Base-by-base conservation (phyloP, 495 filamentous ascomycete genomes). In the Geopyxis carbonaria region DNA sequence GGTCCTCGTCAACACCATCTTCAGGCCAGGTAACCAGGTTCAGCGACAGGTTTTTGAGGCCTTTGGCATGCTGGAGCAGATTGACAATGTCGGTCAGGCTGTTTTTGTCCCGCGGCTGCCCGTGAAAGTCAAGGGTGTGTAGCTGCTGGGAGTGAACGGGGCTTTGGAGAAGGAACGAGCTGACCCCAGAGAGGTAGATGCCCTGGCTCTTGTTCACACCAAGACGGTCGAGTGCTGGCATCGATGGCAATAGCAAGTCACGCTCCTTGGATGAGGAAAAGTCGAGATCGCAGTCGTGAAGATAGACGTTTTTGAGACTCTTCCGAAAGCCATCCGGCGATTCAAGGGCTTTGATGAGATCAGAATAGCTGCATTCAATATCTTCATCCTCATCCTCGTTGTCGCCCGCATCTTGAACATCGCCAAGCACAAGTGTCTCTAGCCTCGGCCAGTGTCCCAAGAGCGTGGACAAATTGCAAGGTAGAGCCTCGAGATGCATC, bases 201-300 rank as follows among this genome's bases (percentile, higher is more conserved):
- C 38, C 29, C 9, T 32, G 23, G 3, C 28, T 2, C 28, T 41
- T 19, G 3, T 41, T 20, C 15, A 41, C 33, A 6, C 15, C 29
- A 27, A 41, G 13, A 1, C 11, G 8, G 18, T 41, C 29, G 10
- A 41, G 18, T 2, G 38, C 10, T 2, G 38, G 38, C 1, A 41
- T 9, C 1, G 38, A 31, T 1, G 38, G 20, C 8, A 41, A 2
- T 1, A 11, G 14, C 11, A 32, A 16, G 7, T 41, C 28, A 20
- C 38, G 38, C 29, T 41, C 38, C 27, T n/a, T 6, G 16, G 25
- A 1, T n/a, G 1, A 11, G 3, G 7, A 11, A 20, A 23, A 32
- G n/a, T 41, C 38, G 21, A 41, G 28, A 5, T 41, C 38, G 29
- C 23, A 41, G 29, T 41, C 38, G 16, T 31, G 15, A 30, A 41